phyloP scores from a whole-genome alignment of 345 rosid species.

The Salix arbutifolia region DNA sequence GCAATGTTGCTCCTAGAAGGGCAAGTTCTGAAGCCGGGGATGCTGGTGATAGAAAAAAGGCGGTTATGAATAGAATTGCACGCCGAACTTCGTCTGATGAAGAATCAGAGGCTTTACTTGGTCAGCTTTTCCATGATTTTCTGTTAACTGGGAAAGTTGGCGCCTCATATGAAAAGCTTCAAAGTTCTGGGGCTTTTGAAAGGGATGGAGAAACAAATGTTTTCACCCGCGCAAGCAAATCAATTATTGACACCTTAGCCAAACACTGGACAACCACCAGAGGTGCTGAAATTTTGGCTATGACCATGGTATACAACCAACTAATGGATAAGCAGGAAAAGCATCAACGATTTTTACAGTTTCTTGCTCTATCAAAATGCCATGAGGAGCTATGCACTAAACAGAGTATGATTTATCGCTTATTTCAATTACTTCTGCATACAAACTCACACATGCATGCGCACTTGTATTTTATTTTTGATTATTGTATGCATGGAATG shows the following conservation, averaged over 20 bases:
- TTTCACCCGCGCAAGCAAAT: constrained; percentile 76
- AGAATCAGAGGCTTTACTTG: constrained; percentile 85
- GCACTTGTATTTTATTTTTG: background rate
- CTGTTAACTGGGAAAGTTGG: constrained; percentile 60
- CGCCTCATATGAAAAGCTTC: constrained; percentile 61
- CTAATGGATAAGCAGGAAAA: constrained; percentile 85
- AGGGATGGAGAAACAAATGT: constrained; percentile 83
- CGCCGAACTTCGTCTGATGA: constrained; percentile 70
- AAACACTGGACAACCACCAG: constrained; percentile 98
- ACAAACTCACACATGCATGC: background rate
- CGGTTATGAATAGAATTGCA: constrained; percentile 45
- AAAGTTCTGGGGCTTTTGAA: constrained; percentile 76
- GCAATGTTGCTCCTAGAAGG: constrained; percentile 57
- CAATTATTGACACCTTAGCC: constrained; percentile 85
- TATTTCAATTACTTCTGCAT: constrained; percentile 2
- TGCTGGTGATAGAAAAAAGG: constrained; percentile 53
- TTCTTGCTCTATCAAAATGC: constrained; percentile 94
- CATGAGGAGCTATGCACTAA: constrained; percentile 86
- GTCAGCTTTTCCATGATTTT: constrained; percentile 77
- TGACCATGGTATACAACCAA: constrained; percentile 66
- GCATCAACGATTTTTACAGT: constrained; percentile 80
- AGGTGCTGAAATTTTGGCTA: constrained; percentile 87
- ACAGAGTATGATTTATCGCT: constrained; percentile 52
- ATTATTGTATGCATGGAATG: background rate
- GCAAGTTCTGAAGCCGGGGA: constrained; percentile 57